These are phyloP conservation scores for Jimgerdemannia lactiflua DNA, from an alignment of 192 early-diverging fungal genomes.

Conservation along the genomic window DNA sequence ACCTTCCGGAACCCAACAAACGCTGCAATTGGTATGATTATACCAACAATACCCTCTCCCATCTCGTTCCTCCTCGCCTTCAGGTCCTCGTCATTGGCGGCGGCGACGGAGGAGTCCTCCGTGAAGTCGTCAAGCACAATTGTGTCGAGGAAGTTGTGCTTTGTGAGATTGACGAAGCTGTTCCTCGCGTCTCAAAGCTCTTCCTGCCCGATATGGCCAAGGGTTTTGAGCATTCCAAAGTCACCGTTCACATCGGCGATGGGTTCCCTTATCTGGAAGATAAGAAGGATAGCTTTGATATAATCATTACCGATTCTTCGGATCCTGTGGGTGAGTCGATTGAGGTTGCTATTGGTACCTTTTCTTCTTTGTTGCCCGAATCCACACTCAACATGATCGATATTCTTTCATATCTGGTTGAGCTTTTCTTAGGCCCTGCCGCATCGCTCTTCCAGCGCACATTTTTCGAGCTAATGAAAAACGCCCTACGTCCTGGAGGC, in stretches of 20 bases:
- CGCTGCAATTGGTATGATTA: neutral
- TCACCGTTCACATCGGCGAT: conserved; percentile 92
- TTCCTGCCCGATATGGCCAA: conserved; percentile 91
- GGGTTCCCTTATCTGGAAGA: conserved; percentile 93
- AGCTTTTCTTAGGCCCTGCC: conserved; percentile 70
- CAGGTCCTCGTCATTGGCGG: conserved; percentile 98
- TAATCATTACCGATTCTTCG: conserved; percentile 99
- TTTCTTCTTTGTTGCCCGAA: neutral
- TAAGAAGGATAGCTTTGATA: conserved; percentile 87
- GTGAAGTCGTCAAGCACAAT: conserved; percentile 97
- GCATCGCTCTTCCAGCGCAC: conserved; percentile 89
- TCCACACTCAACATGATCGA: neutral
- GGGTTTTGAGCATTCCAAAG: conserved; percentile 95
- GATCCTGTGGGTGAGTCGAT: conserved; percentile 77
- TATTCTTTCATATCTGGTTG: neutral
- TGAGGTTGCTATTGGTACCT: neutral
- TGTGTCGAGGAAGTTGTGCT: conserved; percentile 89
- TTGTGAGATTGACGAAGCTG: conserved; percentile 98
- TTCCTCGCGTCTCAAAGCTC: conserved; percentile 88
- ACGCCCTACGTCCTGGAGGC: conserved; percentile 84
- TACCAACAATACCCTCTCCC: neutral
- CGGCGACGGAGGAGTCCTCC: conserved; percentile 98
- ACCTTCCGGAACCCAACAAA: neutral
- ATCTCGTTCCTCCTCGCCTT: neutral
- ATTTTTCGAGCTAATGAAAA: conserved; percentile 94